These are phyloP conservation scores for Metarhizium album DNA, from an alignment of 2,329 filamentous ascomycete genomes.

Conservation along the genomic window DNA sequence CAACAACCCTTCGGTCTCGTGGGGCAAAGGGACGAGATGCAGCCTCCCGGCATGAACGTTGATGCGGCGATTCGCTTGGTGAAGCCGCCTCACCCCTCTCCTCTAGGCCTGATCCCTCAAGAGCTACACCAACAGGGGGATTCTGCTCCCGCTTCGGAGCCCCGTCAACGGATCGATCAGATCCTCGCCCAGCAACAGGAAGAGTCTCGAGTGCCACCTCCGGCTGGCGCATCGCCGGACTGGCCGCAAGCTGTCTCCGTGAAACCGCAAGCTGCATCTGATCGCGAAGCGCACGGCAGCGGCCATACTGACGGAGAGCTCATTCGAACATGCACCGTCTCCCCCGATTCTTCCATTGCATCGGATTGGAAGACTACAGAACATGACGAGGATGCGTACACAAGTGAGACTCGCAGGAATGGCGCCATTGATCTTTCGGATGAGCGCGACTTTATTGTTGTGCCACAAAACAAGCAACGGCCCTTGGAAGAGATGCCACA, in stretches of 20 bases:
- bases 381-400: neutral
- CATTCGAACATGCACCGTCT: constrained; percentile 5
- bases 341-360: constrained; percentile 5
- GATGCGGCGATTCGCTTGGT: neutral
- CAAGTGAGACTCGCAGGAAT: neutral
- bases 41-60: neutral
- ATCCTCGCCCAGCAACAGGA: neutral
- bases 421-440: neutral
- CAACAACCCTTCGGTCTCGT: neutral
- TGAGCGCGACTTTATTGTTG: constrained; percentile 6
- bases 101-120: neutral
- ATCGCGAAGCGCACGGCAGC: neutral
- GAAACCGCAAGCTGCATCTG: neutral
- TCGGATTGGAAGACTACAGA: constrained; percentile 3
- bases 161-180: neutral
- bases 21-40: neutral
- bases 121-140: neutral
- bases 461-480: neutral
- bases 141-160: neutral
- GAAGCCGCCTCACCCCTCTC: neutral
- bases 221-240: neutral
- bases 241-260: neutral
- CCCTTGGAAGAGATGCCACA: neutral
- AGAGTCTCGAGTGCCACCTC: neutral
- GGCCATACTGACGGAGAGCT: neutral